Evolutionary conservation across 2,329 filamentous ascomycete species (phyloP).

Genomic region (Exophiala lecanii-corni): DNA sequence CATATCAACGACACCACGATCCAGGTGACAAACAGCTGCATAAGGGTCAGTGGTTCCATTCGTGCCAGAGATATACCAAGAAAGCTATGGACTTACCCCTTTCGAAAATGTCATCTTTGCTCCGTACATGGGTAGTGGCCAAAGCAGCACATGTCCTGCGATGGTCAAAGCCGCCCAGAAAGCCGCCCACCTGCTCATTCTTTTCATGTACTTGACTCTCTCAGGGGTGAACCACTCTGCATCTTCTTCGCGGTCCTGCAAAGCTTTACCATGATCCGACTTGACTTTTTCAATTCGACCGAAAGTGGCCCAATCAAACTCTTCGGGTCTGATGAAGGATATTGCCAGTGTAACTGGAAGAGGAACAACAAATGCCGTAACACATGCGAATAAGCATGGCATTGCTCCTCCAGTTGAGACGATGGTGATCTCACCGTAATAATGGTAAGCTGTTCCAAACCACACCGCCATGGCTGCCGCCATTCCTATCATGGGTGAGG

Average conservation of each 20-base stretch:
- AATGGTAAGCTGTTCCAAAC: slow-evolving; percentile 68
- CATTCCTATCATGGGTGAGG: slow-evolving; percentile 56
- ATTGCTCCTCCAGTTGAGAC: slow-evolving; percentile 68
- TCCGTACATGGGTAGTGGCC: too few species aligned
- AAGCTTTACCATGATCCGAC: not conserved
- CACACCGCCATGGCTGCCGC: slow-evolving; percentile 66
- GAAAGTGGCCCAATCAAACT: slow-evolving; percentile 67
- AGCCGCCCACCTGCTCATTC: slow-evolving; percentile 53
- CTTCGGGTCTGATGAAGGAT: slow-evolving; percentile 75
- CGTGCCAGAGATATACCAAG: too few species aligned
- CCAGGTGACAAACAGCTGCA: too few species aligned
- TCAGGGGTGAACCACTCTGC: not conserved
- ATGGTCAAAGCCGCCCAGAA: slow-evolving; percentile 59
- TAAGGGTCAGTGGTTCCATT: too few species aligned
- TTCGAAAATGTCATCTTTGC: too few species aligned
- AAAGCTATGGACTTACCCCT: too few species aligned
- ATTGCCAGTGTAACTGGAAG: slow-evolving; percentile 68
- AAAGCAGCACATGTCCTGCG: too few species aligned
- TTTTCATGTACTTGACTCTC: slow-evolving; percentile 30
- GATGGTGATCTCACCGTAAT: slow-evolving; percentile 65
- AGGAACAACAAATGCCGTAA: slow-evolving; percentile 72
- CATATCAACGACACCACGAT: too few species aligned
- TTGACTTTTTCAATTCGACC: slow-evolving; percentile 63
- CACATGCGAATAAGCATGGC: slow-evolving; percentile 56
- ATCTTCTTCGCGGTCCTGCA: not conserved